Evolutionary conservation across 257 asterid species (phyloP).

Genomic region (Solanum ossicruentum): DNA sequence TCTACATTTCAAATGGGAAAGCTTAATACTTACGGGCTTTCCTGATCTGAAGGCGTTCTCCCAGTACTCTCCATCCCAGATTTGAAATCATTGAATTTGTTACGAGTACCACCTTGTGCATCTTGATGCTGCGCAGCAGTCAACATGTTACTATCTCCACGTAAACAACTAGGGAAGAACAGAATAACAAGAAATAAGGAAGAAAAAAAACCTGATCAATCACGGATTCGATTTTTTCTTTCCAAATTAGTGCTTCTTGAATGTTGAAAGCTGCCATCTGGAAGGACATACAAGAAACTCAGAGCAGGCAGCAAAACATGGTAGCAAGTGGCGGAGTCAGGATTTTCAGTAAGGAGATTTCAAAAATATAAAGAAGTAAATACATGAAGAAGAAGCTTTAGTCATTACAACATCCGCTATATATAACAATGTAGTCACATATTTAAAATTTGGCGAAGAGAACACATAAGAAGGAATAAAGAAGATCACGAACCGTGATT

Average conservation of each 20-base stretch:
- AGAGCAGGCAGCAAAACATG: neutral
- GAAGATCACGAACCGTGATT: conserved; percentile 42
- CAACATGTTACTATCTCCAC: conserved; percentile 1
- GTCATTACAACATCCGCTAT: neutral
- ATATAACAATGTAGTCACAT: neutral
- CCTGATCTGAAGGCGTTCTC: conserved; percentile 62
- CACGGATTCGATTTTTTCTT: conserved; percentile 69
- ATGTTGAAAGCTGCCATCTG: conserved; percentile 99
- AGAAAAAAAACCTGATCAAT: conserved; percentile 64
- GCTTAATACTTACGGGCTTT: conserved; percentile 71
- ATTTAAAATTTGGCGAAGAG: neutral
- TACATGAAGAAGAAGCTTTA: neutral
- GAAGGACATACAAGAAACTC: conserved; percentile 2
- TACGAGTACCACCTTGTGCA: conserved; percentile 42
- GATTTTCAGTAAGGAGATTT: neutral
- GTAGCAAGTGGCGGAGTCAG: neutral
- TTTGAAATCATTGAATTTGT: conserved; percentile 64
- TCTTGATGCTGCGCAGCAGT: conserved; percentile 63
- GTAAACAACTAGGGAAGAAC: neutral
- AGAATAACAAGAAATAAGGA: neutral
- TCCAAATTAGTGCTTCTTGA: conserved; percentile 85
- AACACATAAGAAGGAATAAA: neutral
- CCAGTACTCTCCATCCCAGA: conserved; percentile 45
- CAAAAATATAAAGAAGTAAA: neutral
- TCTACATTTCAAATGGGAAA: neutral